Conservation (phyloP, 352 stramenopile genomes). For the Thalassiosira exigua region DNA sequence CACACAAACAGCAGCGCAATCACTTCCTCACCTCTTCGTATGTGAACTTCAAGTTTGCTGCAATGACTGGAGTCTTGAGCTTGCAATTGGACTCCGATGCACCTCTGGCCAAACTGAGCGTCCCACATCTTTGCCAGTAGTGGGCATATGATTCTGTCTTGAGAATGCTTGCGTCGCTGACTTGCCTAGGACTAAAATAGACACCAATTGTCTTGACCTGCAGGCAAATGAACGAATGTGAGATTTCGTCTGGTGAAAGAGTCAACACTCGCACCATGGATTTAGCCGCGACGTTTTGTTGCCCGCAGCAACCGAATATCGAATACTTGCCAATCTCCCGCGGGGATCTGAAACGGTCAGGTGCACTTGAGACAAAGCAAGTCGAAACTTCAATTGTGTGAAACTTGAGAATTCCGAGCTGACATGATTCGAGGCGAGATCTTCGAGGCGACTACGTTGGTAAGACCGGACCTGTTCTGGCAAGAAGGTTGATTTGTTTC, state of each 20-base stretch:
- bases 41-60: constrained; percentile 82
- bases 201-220: constrained; percentile 54
- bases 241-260: constrained; percentile 65
- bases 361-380: constrained; percentile 78
- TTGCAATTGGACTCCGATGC: constrained; percentile 64
- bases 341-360: constrained; percentile 75
- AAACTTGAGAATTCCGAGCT: constrained; percentile 80
- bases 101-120: constrained; percentile 70
- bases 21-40: constrained; percentile 69
- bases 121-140: constrained; percentile 80
- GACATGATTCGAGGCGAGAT: constrained; percentile 48
- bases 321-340: too few relatives aligned
- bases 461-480: constrained; percentile 74
- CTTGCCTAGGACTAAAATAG: constrained; percentile 76
- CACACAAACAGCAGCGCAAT: too few relatives aligned
- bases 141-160: constrained; percentile 70
- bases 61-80: constrained; percentile 69
- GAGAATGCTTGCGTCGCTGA: constrained; percentile 63
- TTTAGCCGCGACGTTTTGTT: too few relatives aligned
- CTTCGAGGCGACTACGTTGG: constrained; percentile 65
- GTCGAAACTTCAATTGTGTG: constrained; percentile 74
- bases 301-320: too few relatives aligned
- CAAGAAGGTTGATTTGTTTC: constrained; percentile 43
- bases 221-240: not conserved
- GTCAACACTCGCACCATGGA: too few relatives aligned